Base-by-base conservation (phyloP, 169 alveolate species). In the Plasmodium relictum region DNA sequence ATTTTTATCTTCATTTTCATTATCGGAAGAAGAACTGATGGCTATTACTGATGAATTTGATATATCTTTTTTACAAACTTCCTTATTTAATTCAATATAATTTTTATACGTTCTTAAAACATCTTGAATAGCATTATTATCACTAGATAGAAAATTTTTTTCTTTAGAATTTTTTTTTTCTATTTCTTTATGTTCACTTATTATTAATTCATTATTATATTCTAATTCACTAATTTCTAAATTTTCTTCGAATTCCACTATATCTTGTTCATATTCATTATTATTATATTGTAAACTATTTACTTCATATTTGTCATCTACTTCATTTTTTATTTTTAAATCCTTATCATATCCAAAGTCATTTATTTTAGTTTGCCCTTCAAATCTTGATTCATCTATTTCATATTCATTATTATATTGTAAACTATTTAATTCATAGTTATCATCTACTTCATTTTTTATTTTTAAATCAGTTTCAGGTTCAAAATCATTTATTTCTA, bases 31-130 rank as follows among this genome's bases (percentile, higher is more conserved):
- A 6, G 39, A 39, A 66, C 41, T 66, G 9, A 39, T 31, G 9
- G 37, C 14, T 39, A 66, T 18, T 14, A 39, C 74, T 37, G 26
- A 39, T 9, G 31, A 37, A 10, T 39, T 41, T 66, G 24, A 16
- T 16, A 66, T 9, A 16, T 44, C 18, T 16, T 39, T 31, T 66
- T 66, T 66, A 39, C 39, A 6, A 0, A 14, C 16, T n/a, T 16
- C 56, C 16, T 10, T 66, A 7, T 66, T 66, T 41, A 66, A 8
- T 42, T 39, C 37, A 16, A 66, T 41, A 66, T 66, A 66, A n/a
- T 66, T 66, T 66, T 39, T 66, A 39, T 66, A 66, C 9, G 31
- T 66, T 66, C 41, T 44, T 16, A 70, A 70, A 44, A 45, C 45
- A 70, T 70, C 42, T 44, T 70, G 39, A 31, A 31, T 31, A 31